These are phyloP conservation scores for Phytophthora fragariae DNA, from an alignment of 352 stramenopile genomes.

Conservation along the genomic window DNA sequence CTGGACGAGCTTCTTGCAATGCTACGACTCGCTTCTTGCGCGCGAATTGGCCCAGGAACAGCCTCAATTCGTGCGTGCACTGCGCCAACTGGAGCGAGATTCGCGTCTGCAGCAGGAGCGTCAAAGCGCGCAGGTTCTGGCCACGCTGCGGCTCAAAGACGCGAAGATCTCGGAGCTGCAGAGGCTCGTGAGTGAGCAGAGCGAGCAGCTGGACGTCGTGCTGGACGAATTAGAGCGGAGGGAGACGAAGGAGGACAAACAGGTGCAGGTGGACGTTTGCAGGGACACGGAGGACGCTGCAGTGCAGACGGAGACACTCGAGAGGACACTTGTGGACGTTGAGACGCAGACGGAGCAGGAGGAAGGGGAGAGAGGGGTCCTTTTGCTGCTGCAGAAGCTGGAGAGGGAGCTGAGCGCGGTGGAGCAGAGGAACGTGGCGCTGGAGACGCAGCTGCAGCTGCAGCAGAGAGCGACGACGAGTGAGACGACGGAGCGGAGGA, in stretches of 20 bases:
- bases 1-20: slow-evolving; percentile 33
- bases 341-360: slow-evolving; percentile 17
- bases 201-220: slow-evolving; percentile 38
- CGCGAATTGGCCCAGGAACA: slow-evolving; percentile 27
- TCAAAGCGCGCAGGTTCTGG: slow-evolving; percentile 36
- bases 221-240: slow-evolving; percentile 39
- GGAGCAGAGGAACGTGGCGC: slow-evolving; percentile 28
- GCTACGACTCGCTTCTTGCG: slow-evolving; percentile 30
- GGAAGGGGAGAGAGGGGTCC: slow-evolving; percentile 5
- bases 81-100: slow-evolving; percentile 32
- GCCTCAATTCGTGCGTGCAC: slow-evolving; percentile 27
- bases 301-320: slow-evolving; percentile 23
- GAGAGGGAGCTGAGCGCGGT: slow-evolving; percentile 33
- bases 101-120: slow-evolving; percentile 30
- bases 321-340: background rate
- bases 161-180: slow-evolving; percentile 27
- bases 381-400: slow-evolving; percentile 28
- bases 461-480: slow-evolving; percentile 14
- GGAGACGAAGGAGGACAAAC: slow-evolving; percentile 32
- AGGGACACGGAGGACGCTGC: slow-evolving; percentile 12
- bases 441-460: slow-evolving; percentile 36
- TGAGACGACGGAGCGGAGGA: background rate
- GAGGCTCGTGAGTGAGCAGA: slow-evolving; percentile 27
- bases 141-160: slow-evolving; percentile 35
- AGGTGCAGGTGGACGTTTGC: slow-evolving; percentile 16